Base-by-base conservation (phyloP, 129 eudicot species). In the Mikania micrantha region DNA sequence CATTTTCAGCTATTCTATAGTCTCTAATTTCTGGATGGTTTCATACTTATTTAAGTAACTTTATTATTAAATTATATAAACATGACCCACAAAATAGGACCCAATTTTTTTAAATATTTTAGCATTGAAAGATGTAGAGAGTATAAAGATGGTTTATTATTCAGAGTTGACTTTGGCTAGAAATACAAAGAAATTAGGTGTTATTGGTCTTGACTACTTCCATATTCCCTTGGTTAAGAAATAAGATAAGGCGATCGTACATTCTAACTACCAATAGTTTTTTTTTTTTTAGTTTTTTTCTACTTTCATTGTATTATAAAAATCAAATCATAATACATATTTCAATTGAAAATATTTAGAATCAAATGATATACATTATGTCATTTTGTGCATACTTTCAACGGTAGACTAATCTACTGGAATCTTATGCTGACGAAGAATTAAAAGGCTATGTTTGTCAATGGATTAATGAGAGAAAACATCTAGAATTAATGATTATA, bases 171-270 rank as follows among this genome's bases (percentile, higher is more conserved):
- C 62, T 25, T 27, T 56, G n/a, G 62, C 38, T 56, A 56, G 62
- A 56, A 27, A 56, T 56, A 56, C 62, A 56, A 56, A 56, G 38
- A 56, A 27, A 56, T 36, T 56, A 56, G 62, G 62, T 56, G 12
- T 53, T 56, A 31, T 70, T 62, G 56, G 53, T 79, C 83, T 73
- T 79, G 83, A 79, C 83, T 49, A 28, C 68, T 49, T 78, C 82
- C 24, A 68, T 54, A 78, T 78, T 58, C 78, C 31, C 12, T 73
- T 73, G 15, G 52, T 49, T 76, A 31, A 57, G 73, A n/a, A n/a
- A 67, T 52, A 77, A 22, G 56, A 71, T 48, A 76, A 11, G 28
- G 77, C 24, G 28, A 39, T 36, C 17, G 40, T 29, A 29, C 39
- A 57, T 57, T 57, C 31, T 40, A 39, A 41, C 32, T 47, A 20